Conservation (phyloP, 768 basidiomycete species). For the Boletus vinaceobasis region DNA sequence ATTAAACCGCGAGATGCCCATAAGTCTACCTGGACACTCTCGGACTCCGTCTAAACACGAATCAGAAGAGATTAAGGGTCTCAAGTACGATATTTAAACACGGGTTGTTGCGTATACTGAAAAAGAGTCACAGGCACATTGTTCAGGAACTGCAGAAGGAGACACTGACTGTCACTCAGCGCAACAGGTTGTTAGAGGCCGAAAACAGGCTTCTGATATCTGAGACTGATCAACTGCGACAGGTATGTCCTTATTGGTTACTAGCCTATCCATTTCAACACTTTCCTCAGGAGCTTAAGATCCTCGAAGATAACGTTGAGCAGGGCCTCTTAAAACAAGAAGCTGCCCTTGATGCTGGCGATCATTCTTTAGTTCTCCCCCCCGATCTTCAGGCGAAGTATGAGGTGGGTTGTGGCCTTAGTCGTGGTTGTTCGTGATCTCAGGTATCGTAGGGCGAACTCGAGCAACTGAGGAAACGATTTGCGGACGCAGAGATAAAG, state of each 20-base stretch:
- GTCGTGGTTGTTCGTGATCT: not conserved
- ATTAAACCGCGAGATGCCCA: conserved; percentile 52
- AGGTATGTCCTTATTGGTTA: conserved; percentile 40
- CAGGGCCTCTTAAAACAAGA: conserved; percentile 54
- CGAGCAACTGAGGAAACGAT: conserved; percentile 67
- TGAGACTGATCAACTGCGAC: conserved; percentile 60
- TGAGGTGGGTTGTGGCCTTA: conserved; percentile 43
- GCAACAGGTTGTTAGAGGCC: conserved; percentile 67
- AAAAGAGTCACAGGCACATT: conserved; percentile 56
- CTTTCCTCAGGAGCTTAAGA: conserved; percentile 58
- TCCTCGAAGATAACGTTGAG: conserved; percentile 74
- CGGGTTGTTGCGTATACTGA: not conserved
- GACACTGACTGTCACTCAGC: conserved; percentile 56
- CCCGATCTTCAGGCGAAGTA: conserved; percentile 44
- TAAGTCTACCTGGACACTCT: conserved; percentile 36
- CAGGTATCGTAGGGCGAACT: conserved; percentile 47
- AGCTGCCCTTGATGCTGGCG: conserved; percentile 31
- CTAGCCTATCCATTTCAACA: not conserved
- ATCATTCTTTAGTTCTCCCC: conserved; percentile 10
- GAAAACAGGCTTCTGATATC: conserved; percentile 70
- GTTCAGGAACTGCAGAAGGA: conserved; percentile 88
- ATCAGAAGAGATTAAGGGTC: conserved; percentile 67
- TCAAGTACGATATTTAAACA: conserved; percentile 52
- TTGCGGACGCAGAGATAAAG: conserved; percentile 73
- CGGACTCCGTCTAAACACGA: conserved; percentile 50